Evolutionary conservation across 208 protist genomes (phyloP).

Genomic region (Crithidia bombi): DNA sequence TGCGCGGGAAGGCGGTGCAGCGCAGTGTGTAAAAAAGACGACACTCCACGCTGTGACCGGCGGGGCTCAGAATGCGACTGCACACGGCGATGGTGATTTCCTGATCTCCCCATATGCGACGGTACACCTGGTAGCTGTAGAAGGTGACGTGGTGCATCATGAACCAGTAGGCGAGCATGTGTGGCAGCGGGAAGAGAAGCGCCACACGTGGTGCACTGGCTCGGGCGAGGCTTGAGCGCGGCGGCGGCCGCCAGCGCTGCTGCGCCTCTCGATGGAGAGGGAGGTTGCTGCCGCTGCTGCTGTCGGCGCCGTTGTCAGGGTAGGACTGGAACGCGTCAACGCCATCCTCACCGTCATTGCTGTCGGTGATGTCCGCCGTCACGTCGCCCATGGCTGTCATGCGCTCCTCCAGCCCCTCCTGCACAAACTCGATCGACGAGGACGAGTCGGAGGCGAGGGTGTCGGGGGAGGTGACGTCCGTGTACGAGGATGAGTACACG

Average conservation of each 20-base stretch:
- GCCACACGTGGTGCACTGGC: conserved; percentile 12
- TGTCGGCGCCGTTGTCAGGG: not conserved
- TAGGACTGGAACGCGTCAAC: conserved; percentile 8
- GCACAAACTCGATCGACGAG: conserved; percentile 23
- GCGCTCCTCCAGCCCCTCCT: conserved; percentile 5
- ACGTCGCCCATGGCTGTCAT: not conserved
- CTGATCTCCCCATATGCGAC: conserved; percentile 43
- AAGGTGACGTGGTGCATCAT: conserved; percentile 68
- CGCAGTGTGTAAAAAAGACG: conserved; percentile 68
- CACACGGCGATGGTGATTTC: conserved; percentile 67
- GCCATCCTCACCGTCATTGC: not conserved
- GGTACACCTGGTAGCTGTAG: conserved; percentile 48
- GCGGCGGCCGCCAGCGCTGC: not conserved
- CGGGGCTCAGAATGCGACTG: conserved; percentile 63
- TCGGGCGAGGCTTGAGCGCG: not conserved
- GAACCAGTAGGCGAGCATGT: conserved; percentile 62
- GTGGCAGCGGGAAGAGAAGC: conserved; percentile 39
- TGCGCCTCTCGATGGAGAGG: not conserved
- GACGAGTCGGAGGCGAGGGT: conserved; percentile 9
- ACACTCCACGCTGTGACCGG: conserved; percentile 62
- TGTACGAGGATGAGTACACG: conserved; percentile 32
- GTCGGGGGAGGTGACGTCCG: conserved; percentile 25
- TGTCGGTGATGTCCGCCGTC: too few relatives aligned
- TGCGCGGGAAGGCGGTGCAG: conserved; percentile 45
- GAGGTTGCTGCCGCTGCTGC: conserved; percentile 2